phyloP scores from a whole-genome alignment of 2,329 filamentous ascomycete species.

The Massarina eburnea region DNA sequence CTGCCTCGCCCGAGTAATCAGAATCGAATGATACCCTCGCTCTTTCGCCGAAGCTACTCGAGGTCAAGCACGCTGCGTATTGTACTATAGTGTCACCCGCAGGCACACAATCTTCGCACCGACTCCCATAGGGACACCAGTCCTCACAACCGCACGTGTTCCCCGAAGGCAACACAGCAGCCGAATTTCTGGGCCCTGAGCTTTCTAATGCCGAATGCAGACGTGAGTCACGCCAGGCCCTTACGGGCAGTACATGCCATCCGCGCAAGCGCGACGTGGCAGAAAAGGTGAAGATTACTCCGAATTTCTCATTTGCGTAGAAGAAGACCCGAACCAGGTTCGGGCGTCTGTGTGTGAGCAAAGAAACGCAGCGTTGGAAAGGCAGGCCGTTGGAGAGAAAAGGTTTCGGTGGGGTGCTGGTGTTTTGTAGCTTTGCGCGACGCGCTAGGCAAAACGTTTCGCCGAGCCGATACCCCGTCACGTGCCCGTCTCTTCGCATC shows the following conservation, averaged over 20 bases:
- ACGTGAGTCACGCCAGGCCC: conserved; percentile 83
- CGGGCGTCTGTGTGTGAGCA: conserved; percentile 72
- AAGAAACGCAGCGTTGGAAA: conserved; percentile 94
- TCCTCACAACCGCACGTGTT: conserved; percentile 16
- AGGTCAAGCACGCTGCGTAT: conserved; percentile 77
- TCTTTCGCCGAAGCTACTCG: conserved; percentile 44
- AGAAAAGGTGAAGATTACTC: conserved; percentile 81
- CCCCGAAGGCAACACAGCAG: conserved; percentile 30
- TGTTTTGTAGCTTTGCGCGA: conserved; percentile 35
- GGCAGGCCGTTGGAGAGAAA: conserved; percentile 71
- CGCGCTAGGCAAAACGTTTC: conserved; percentile 20
- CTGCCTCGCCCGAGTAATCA: conserved; percentile 86
- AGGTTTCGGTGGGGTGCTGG: conserved; percentile 28
- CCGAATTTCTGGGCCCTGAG: conserved; percentile 59
- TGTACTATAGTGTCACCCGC: conserved; percentile 83
- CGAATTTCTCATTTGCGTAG: conserved; percentile 94
- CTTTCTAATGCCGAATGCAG: conserved; percentile 91
- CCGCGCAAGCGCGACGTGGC: conserved; percentile 38
- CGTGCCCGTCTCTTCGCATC: no score
- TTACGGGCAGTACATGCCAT: conserved; percentile 68
- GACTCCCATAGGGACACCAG: conserved; percentile 76
- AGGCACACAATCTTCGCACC: conserved; percentile 88
- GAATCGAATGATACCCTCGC: conserved; percentile 78
- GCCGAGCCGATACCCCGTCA: conserved; percentile 7
- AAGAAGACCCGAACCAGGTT: conserved; percentile 27